Evolutionary conservation across 176 grass and related monocot genomes (phyloP), one percentile per base, ranked within the genome.

Genomic region (Triticum monococcum): DNA sequence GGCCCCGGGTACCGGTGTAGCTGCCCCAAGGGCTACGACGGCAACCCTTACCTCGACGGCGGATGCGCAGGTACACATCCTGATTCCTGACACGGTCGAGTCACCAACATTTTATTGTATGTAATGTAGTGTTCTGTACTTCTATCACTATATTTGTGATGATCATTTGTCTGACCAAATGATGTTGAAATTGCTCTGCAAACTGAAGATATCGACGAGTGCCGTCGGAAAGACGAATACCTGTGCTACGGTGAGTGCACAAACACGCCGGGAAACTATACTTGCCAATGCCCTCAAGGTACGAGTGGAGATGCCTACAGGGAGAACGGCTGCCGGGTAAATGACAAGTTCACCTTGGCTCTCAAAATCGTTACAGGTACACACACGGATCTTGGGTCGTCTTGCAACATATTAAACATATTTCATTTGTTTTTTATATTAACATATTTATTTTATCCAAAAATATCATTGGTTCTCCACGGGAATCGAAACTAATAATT

Each of bases 201-300:
- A 86, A 72, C 23, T 66, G 1, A 82, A 93, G 94, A 95, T 37
- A 89, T 93, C 64, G 18, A 96, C 28, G 94, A 93, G 81, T 96
- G 93, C 64, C 2, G 13, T 10, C 36, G 18, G 23, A 17, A 20
- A n/a, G 4, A 84, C 0, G 0, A 86, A 8, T 89, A 87, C 52
- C 33, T 32, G 14, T 95, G 90, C 86, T 77, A 82, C 14, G 93
- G 90, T 11, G 62, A 5, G 30, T 91, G 93, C 83, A 48, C 2
- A 16, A 92, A 95, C 54, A 57, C 7, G 4, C 35, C 9, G 0
- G 88, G 93, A 57, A 28, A 0, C 25, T 66, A 87, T 26, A 78
- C 0, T 22, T 92, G 90, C 56, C 16, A 14, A 25, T 95, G 93
- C 52, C 93, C 76, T 23, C 38, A 2, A 12, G 90, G 88, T 12